Base-by-base conservation (phyloP, 176 grass and related monocot species). In the Paspalum notatum region DNA sequence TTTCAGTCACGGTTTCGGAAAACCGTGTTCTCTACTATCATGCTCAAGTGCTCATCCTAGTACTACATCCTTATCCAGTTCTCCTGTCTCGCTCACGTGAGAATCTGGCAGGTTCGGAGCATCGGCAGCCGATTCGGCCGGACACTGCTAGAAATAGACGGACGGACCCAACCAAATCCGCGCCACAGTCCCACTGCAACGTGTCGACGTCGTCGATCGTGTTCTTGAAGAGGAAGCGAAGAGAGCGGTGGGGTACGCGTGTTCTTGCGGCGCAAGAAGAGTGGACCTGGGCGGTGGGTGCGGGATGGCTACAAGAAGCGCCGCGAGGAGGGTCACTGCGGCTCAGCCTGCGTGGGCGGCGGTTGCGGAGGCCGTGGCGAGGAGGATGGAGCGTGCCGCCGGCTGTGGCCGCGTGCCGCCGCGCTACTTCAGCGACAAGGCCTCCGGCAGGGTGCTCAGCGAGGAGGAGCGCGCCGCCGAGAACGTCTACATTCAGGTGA, bases 381-480 rank as follows among this genome's bases (percentile, higher is more conserved):
- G 27, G 62, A 79, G 52, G 60, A 91, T 89, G 74, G 85, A 84
- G 6, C 65, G 80, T 10, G 17, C 56, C 1, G 74, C 74, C n/a
- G 83, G 83, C 12, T 82, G 64, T 57, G 79, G 71, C 2, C 77
- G 49, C 72, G 48, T 50, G 62, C 58, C 77, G 44, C 90, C 77
- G 44, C 90, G 95, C 44, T 92, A 92, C 79, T 94, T 98, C 80
- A 72, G 92, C 37, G 90, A 92, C 73, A 74, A 75, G 37, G 78
- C 74, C 50, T 56, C 77, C 74, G 95, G 90, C 24, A 90, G 66
- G 82, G 72, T 98, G 66, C 88, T 98, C 64, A 79, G 92, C 83
- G 95, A 94, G 79, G 95, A 94, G 83, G 95, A 98, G 85, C 85
- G 88, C 65, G 90, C 95, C 58, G 89, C 81, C 57, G 90, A 98